A percentile compares a stretch with the other conserved stretches of the same genome.
Evolutionary conservation across 768 basidiomycete species (phyloP).

Genomic region (Tephrocybe rancida): DNA sequence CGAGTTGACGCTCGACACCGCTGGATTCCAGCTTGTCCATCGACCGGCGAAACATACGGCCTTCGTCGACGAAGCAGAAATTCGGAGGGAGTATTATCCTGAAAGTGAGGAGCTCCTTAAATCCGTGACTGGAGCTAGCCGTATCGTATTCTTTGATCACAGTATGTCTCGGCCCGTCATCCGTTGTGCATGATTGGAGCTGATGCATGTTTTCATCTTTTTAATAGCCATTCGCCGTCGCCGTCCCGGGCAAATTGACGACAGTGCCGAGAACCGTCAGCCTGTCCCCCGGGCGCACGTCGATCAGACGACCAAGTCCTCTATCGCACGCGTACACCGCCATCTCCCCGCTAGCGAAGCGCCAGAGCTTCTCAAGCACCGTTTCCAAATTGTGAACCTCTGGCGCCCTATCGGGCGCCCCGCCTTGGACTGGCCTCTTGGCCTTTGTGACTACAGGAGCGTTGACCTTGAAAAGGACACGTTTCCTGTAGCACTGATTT

Average conservation of each 20-base stretch:
- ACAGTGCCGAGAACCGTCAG: constrained; percentile 23
- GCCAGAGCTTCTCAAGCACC: constrained; percentile 31
- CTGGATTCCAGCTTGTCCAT: constrained; percentile 42
- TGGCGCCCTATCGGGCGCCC: constrained; percentile 57
- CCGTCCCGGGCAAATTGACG: too few species aligned
- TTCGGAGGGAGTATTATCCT: constrained; percentile 58
- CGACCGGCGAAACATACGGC: constrained; percentile 44
- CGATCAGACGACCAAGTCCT: constrained; percentile 39
- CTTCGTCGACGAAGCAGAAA: constrained; percentile 54
- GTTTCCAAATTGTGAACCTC: constrained; percentile 54
- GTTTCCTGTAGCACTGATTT: constrained; percentile 44
- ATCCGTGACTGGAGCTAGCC: constrained; percentile 58
- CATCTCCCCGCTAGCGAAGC: constrained; percentile 41
- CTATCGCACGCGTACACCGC: constrained; percentile 36
- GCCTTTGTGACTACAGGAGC: constrained; percentile 43
- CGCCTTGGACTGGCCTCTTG: constrained; percentile 52
- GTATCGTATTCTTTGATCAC: constrained; percentile 63
- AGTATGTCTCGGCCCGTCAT: constrained; percentile 44
- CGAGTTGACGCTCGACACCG: constrained; percentile 34
- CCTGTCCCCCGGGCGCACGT: constrained; percentile 40
- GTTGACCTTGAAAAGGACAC: constrained; percentile 40
- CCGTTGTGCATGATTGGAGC: not conserved
- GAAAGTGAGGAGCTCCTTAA: constrained; percentile 63
- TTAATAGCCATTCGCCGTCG: not conserved
- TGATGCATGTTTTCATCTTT: not conserved